Base-by-base conservation (phyloP, 202 grass and related monocot species). In the Musa balbisiana region DNA sequence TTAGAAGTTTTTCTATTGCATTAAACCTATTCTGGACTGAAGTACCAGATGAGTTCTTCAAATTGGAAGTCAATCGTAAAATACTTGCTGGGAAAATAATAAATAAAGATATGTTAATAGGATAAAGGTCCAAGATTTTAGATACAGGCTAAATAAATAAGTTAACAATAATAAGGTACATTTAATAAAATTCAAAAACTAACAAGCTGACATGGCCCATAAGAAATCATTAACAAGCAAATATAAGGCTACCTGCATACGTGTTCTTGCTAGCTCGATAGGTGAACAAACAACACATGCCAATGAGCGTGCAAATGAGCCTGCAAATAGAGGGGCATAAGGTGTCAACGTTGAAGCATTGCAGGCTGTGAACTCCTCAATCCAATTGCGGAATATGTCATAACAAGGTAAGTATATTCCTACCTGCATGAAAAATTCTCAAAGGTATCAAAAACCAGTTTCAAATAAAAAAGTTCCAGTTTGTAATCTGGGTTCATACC, bases 391-490 rank as follows among this genome's bases (percentile, higher is more conserved):
- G 73, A 98, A 98, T 85, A 93, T 82, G 78, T 98, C 94, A 87
- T 98, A 98, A 81, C 91, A 98, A 63, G 94, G 94, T 83, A 98
- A 88, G 74, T 98, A 98, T 86, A 98, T 98, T 22, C 94, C 94
- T 52, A 98, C 94, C 94, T 98, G 87, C 76, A 85, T 65, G 55
- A 51, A 83, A n/a, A 62, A 55, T 76, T 84, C 52, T 67, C 24
- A 78, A 68, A 74, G 73, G 11, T 74, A 60, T 81, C 78, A 68
- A 53, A 27, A 79, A 75, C 11, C 11, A 29, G 10, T 53, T 17
- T 33, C 49, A 13, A 81, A 51, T 52, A 29, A 52, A 69, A 63
- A 60, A 21, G 43, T 8, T 72, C n/a, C 11, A 9, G 49, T 43
- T n/a, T 16, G 51, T 19, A 51, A 62, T 54, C 10, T 14, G 14